Percentiles rank a stretch among this genome's conserved stretches.
Evolutionary conservation across 2,329 filamentous ascomycete genomes (phyloP).

Genomic region (Fusarium sp.): DNA sequence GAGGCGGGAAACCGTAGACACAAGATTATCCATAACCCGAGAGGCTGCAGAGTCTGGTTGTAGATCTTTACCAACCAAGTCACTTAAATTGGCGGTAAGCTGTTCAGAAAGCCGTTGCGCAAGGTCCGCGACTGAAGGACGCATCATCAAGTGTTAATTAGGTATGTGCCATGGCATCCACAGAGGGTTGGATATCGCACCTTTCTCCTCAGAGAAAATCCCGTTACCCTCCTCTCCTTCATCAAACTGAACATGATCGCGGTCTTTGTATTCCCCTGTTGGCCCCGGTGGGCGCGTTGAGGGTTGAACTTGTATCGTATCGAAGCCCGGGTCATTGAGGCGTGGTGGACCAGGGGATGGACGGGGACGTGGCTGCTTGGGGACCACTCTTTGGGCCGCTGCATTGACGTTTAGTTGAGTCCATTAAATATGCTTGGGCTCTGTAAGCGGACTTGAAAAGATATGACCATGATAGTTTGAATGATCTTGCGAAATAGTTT

Average conservation of each 20-base stretch:
- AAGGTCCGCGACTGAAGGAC: neutral
- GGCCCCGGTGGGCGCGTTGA: no score
- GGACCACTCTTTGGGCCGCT: neutral
- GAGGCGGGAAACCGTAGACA: conserved; percentile 6
- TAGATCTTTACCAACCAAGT: neutral
- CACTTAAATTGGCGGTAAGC: neutral
- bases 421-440: no score
- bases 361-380: no score
- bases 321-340: no score
- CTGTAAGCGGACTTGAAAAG: neutral
- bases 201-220: neutral
- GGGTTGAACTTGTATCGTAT: no score
- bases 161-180: neutral
- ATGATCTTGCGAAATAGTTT: conserved; percentile 22
- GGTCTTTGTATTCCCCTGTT: neutral
- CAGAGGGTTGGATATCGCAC: neutral
- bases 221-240: neutral
- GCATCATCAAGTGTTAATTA: neutral
- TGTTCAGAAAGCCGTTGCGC: neutral
- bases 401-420: neutral
- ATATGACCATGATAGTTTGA: neutral
- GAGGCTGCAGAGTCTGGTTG: neutral
- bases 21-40: neutral
- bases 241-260: neutral
- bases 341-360: no score